phyloP scores from a whole-genome alignment of 352 stramenopile species.

The Phytophthora brassicae region DNA sequence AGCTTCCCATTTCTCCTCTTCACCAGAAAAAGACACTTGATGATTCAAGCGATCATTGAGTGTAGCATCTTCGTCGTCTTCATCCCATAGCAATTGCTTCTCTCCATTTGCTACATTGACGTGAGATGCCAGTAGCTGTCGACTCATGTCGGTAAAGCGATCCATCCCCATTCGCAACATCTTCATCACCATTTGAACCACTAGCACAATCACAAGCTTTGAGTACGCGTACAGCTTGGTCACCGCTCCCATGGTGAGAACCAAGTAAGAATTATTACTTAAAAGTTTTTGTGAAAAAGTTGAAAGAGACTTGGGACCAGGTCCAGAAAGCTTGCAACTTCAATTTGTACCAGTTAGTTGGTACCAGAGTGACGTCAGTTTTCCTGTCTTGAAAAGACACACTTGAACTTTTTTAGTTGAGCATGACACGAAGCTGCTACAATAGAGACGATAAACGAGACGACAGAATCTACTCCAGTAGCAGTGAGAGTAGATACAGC shows the following conservation, averaged over 20 bases:
- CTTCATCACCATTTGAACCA: slow-evolving; percentile 13
- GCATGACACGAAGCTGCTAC: slow-evolving; percentile 8
- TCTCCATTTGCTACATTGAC: slow-evolving; percentile 15
- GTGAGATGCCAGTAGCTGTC: slow-evolving; percentile 13
- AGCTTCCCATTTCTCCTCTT: slow-evolving; percentile 30
- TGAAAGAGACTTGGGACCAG: slow-evolving; percentile 18
- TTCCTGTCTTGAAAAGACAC: slow-evolving; percentile 11
- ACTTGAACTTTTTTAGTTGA: slow-evolving; percentile 1
- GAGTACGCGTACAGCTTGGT: slow-evolving; percentile 29
- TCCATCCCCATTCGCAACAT: slow-evolving; percentile 14
- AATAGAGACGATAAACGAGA: background rate
- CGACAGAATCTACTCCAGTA: slow-evolving; percentile 8
- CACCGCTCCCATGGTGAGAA: slow-evolving; percentile 31
- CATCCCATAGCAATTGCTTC: slow-evolving; percentile 11
- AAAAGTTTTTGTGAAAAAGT: no score
- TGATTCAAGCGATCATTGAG: slow-evolving; percentile 11
- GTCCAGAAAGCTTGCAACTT: slow-evolving; percentile 23
- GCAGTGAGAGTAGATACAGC: slow-evolving; percentile 22
- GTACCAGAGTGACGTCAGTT: slow-evolving; percentile 20
- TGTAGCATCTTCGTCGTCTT: slow-evolving; percentile 8
- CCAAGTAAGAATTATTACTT: no score
- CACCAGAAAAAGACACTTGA: slow-evolving; percentile 4
- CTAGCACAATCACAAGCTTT: slow-evolving; percentile 18
- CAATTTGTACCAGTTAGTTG: slow-evolving; percentile 19
- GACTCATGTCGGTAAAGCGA: slow-evolving; percentile 1